phyloP scores from a whole-genome alignment of 1,284 basidiomycete genomes.

The Xerocomus minutiporus region DNA sequence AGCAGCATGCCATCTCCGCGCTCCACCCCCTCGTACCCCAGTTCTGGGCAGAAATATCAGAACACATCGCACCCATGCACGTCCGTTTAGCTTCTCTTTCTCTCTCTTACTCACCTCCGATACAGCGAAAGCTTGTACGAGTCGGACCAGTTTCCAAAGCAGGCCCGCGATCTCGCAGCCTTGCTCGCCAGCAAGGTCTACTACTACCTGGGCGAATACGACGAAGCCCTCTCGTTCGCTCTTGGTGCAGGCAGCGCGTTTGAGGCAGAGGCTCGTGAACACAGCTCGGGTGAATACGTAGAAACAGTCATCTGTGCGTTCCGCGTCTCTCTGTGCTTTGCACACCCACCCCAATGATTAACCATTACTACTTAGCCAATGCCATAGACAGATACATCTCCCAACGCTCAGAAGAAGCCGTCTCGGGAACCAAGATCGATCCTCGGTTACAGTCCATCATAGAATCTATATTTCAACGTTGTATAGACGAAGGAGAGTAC shows the following conservation, averaged over 20 bases:
- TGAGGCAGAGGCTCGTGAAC: slow-evolving; percentile 61
- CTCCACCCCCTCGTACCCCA: slow-evolving; percentile 82
- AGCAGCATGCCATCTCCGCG: slow-evolving; percentile 83
- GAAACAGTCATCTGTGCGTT: slow-evolving; percentile 89
- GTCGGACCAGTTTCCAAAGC: slow-evolving; percentile 65
- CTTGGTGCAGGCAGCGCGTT: slow-evolving; percentile 86
- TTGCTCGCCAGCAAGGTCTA: slow-evolving; percentile 93
- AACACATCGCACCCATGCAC: slow-evolving; percentile 85
- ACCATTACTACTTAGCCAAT: slow-evolving; percentile 56
- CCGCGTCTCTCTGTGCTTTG: slow-evolving; percentile 1
- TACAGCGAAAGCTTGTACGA: slow-evolving; percentile 87
- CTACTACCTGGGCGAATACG: slow-evolving; percentile 90
- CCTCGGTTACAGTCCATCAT: slow-evolving; percentile 76
- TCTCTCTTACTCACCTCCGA: slow-evolving; percentile 4
- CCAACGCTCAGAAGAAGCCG: slow-evolving; percentile 48
- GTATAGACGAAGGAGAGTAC: slow-evolving; percentile 82
- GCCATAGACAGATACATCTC: slow-evolving; percentile 90
- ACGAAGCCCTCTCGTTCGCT: slow-evolving; percentile 90
- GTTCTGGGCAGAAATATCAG: slow-evolving; percentile 98
- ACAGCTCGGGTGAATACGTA: slow-evolving; percentile 78
- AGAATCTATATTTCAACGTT: slow-evolving; percentile 80
- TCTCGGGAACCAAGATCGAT: slow-evolving; percentile 60
- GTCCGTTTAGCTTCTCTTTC: slow-evolving; percentile 31
- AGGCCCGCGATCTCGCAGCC: slow-evolving; percentile 77
- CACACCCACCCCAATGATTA: slow-evolving; percentile 4